Base-by-base conservation (phyloP, 192 early-diverging fungal species). In the Podila epigama region DNA sequence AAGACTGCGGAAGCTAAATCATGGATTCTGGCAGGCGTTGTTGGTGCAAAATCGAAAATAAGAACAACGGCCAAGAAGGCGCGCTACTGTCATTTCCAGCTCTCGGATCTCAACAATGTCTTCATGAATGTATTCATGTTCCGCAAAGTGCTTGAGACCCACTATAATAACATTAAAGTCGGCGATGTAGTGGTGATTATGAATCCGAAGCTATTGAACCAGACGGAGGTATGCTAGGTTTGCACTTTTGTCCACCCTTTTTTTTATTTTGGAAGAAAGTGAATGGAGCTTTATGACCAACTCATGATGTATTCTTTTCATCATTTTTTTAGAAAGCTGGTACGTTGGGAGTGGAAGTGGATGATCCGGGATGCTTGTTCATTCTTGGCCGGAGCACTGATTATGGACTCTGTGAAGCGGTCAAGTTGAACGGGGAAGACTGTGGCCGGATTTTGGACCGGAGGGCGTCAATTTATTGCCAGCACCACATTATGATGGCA, bases 401-500 rank as follows among this genome's bases (percentile, higher is more conserved):
- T 54, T 68, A 59, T 37, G 73, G 73, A 32, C 32, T 53, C 16
- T 77, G 73, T 9, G 60, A 77, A 27, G 73, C 60, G 9, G 59
- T 77, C 27, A 77, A 77, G 28, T 9, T 68, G 32, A 68, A 77
- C 25, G 60, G 54, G 7, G 51, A 77, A 3, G 58, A 68, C 29
- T 77, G 73, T 33, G 66, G 61, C n/a, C 54, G 44, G 28, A 20
- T 63, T 22, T 13, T 77, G 35, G 66, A 77, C 34, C 63, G 13
- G 27, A 36, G 73, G 29, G 73, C 31, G 12, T 77, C 73, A 5
- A 56, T 35, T 5, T 77, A 68, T 8, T 77, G 73, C n/a, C 58
- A 18, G 41, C 51, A 68, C 18, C 73, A 77, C 31, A 64, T 77
- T 32, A 77, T 77, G 73, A 68, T 77, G 73, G 66, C 37, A 1